phyloP scores from a whole-genome alignment of 75 land plant species.

The Isoetes taiwanensis region DNA sequence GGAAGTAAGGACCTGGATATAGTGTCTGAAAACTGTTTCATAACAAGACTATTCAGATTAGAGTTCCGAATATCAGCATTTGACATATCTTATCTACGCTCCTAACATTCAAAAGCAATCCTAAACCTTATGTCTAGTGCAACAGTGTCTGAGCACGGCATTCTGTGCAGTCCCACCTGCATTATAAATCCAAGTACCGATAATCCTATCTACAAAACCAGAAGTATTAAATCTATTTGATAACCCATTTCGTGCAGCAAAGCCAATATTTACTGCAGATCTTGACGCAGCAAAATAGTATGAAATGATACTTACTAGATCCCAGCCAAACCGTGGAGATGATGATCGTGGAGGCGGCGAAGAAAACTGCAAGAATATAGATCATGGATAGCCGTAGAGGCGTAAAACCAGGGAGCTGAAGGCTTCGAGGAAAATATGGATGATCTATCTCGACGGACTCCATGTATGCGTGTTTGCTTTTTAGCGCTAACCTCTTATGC shows the following conservation, averaged over 20 bases:
- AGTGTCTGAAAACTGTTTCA: background rate
- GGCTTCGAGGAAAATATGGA: constrained; percentile 46
- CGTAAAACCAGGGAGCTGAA: constrained; percentile 49
- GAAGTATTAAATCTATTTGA: too few relatives aligned
- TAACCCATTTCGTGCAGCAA: background rate
- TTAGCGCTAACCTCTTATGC: too few relatives aligned
- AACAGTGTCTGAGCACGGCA: too few relatives aligned
- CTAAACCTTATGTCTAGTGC: too few relatives aligned
- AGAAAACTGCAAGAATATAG: constrained; percentile 38
- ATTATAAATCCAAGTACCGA: background rate
- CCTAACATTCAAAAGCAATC: too few relatives aligned
- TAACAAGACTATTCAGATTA: background rate
- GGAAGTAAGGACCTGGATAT: background rate
- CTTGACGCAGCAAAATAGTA: background rate
- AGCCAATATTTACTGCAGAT: background rate
- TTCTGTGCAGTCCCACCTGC: background rate
- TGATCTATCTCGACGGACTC: too few relatives aligned
- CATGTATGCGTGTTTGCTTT: too few relatives aligned
- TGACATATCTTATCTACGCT: too few relatives aligned
- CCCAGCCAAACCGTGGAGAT: constrained; percentile 39
- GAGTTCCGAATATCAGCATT: too few relatives aligned
- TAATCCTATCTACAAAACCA: background rate
- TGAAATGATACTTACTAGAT: constrained; percentile 32
- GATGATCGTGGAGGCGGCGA: constrained; percentile 31
- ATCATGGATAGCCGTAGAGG: constrained; percentile 30